These are phyloP conservation scores for Citrus sinensis DNA, from an alignment of 345 rosid genomes.

Conservation along the genomic window DNA sequence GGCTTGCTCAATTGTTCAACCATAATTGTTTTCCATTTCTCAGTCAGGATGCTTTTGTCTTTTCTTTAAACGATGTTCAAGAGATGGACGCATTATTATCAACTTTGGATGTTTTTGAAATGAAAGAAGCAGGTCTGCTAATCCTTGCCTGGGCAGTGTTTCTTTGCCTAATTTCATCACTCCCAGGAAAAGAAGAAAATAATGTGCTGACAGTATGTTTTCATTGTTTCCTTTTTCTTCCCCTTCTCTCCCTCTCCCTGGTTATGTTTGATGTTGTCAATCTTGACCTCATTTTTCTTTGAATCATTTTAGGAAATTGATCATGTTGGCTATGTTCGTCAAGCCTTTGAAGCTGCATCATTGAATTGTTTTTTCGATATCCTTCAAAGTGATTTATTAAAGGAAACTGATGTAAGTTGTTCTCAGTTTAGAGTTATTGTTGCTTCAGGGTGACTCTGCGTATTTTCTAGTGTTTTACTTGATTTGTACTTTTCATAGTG, in stretches of 20 bases:
- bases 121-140: slow-evolving; percentile 74
- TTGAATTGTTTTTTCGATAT: slow-evolving; percentile 65
- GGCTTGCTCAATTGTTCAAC: slow-evolving; percentile 15
- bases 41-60: slow-evolving; percentile 59
- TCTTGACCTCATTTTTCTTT: slow-evolving; percentile 4
- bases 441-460: slow-evolving; percentile 8
- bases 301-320: slow-evolving; percentile 66
- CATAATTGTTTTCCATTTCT: slow-evolving; percentile 24
- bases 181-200: slow-evolving; percentile 67
- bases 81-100: slow-evolving; percentile 88
- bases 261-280: slow-evolving; percentile 7
- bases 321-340: slow-evolving; percentile 77
- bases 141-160: slow-evolving; percentile 92
- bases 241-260: not conserved
- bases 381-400: slow-evolving; percentile 63
- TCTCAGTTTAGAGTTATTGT: slow-evolving; percentile 11
- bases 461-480: not conserved
- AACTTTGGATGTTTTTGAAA: slow-evolving; percentile 52
- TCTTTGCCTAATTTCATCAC: slow-evolving; percentile 78
- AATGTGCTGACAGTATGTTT: slow-evolving; percentile 54
- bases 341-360: slow-evolving; percentile 83
- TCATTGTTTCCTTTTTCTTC: slow-evolving; percentile 6
- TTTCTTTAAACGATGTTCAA: slow-evolving; percentile 67
- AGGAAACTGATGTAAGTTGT: slow-evolving; percentile 71
- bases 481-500: slow-evolving; percentile 3